Evolutionary conservation across 2,329 filamentous ascomycete genomes (phyloP).

Genomic region (Penicillium sclerotigenum): DNA sequence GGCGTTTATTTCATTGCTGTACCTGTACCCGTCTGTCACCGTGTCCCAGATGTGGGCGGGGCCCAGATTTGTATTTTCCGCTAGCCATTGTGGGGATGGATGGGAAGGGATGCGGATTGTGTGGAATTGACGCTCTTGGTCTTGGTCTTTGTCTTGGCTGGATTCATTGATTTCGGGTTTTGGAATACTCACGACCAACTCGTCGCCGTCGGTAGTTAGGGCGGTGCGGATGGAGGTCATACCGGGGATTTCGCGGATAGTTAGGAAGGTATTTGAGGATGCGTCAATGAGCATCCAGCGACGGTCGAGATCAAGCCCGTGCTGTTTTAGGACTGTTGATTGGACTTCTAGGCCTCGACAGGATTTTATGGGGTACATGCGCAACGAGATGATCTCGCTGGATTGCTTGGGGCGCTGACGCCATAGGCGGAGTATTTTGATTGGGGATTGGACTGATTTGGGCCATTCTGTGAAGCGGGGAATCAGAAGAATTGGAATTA

Average conservation of each 20-base stretch:
- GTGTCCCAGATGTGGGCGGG: constrained; percentile 58
- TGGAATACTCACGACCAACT: constrained; percentile 47
- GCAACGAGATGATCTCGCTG: constrained; percentile 42
- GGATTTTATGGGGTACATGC: constrained; percentile 64
- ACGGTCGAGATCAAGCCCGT: constrained; percentile 60
- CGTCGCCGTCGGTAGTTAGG: constrained; percentile 45
- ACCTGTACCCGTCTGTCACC: constrained; percentile 57
- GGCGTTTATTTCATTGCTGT: constrained; percentile 50
- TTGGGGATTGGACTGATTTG: constrained; percentile 16
- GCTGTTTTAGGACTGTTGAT: constrained; percentile 51
- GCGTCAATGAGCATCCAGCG: constrained; percentile 65
- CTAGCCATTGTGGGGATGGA: constrained; percentile 54
- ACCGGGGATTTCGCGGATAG: constrained; percentile 58
- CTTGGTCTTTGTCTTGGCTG: neutral
- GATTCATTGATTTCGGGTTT: constrained; percentile 34
- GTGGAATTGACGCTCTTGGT: neutral
- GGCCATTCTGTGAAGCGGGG: neutral
- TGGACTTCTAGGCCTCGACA: constrained; percentile 60
- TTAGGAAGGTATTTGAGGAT: constrained; percentile 55
- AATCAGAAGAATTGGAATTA: neutral
- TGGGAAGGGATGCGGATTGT: constrained; percentile 55
- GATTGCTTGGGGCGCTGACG: constrained; percentile 16
- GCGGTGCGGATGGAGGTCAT: constrained; percentile 63
- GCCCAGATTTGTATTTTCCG: constrained; percentile 49
- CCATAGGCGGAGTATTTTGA: constrained; percentile 15